Evolutionary conservation across 2,329 filamentous ascomycete species (phyloP).

Genomic region (Claviceps africana): DNA sequence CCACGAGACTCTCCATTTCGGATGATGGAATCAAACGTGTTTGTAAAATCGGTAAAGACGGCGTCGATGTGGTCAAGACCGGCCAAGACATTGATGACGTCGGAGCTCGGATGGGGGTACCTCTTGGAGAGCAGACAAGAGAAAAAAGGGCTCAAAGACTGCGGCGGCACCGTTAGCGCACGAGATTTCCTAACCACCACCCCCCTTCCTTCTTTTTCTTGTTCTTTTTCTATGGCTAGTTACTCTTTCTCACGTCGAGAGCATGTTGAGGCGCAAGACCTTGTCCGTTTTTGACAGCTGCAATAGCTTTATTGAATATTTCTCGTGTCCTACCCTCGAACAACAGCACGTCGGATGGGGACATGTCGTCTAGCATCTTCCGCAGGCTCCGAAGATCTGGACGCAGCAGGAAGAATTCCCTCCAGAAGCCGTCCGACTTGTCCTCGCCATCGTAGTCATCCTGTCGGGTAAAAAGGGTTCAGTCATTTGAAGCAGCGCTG

Average conservation of each 20-base stretch:
- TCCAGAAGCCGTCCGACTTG: constrained; percentile 84
- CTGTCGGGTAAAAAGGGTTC: constrained; percentile 11
- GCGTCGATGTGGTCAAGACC: constrained; percentile 79
- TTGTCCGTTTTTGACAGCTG: constrained; percentile 46
- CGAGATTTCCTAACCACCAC: background rate
- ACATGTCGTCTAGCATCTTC: constrained; percentile 53
- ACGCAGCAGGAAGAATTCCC: constrained; percentile 81
- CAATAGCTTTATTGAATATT: constrained; percentile 62
- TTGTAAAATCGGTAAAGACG: constrained; percentile 79
- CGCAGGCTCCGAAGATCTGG: constrained; percentile 61
- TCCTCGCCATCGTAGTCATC: constrained; percentile 53
- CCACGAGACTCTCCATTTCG: constrained; percentile 57
- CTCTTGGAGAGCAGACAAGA: constrained; percentile 71
- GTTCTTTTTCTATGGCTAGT: background rate
- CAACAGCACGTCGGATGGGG: constrained; percentile 60
- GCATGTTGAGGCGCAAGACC: constrained; percentile 60
- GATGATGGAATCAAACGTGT: constrained; percentile 68
- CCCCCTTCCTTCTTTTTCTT: background rate
- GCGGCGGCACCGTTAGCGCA: constrained; percentile 12
- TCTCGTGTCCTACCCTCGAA: constrained; percentile 66
- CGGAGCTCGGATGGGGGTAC: constrained; percentile 89
- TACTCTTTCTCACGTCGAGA: constrained; percentile 56
- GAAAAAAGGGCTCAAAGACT: constrained; percentile 87
- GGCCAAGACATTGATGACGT: constrained; percentile 80
- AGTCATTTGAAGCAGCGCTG: constrained; percentile 12